phyloP scores from a whole-genome alignment of 176 grass and related monocot genomes.

The Phragmites australis region DNA sequence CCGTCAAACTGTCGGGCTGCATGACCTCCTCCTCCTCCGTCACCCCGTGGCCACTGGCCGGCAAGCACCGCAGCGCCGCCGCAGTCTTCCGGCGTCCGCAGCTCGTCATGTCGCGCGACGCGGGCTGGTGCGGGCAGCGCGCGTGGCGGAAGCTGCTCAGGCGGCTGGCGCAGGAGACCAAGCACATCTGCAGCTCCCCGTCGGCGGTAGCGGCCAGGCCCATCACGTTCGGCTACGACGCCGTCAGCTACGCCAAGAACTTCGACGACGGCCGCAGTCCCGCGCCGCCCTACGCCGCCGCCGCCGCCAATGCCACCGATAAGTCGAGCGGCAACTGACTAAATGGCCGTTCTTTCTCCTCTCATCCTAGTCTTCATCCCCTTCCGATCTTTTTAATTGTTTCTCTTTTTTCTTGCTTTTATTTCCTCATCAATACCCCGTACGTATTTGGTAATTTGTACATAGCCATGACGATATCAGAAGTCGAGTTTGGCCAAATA shows the following conservation, averaged over 20 bases:
- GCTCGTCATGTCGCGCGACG: slow-evolving; percentile 50
- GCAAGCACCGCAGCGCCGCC: slow-evolving; percentile 31
- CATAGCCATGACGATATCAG: slow-evolving; percentile 41
- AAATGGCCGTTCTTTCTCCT: neutral
- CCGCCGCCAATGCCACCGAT: neutral
- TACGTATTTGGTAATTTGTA: slow-evolving; percentile 41
- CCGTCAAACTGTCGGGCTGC: slow-evolving; percentile 39
- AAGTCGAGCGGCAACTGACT: slow-evolving; percentile 30
- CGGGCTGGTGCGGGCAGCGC: slow-evolving; percentile 50
- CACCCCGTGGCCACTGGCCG: slow-evolving; percentile 28
- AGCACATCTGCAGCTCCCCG: slow-evolving; percentile 54
- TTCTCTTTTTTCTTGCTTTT: neutral
- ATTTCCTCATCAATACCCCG: neutral
- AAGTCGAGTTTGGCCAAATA: slow-evolving; percentile 12
- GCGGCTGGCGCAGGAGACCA: slow-evolving; percentile 74
- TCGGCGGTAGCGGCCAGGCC: slow-evolving; percentile 39
- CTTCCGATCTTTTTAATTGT: slow-evolving; percentile 12
- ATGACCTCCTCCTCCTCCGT: slow-evolving; percentile 40
- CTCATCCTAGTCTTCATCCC: neutral
- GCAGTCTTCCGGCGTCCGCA: slow-evolving; percentile 51
- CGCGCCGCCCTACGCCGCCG: slow-evolving; percentile 2
- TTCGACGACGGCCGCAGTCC: slow-evolving; percentile 72
- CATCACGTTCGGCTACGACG: slow-evolving; percentile 77
- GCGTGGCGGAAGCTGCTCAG: slow-evolving; percentile 64
- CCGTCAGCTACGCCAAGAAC: slow-evolving; percentile 93